Conservation (phyloP, 2,329 filamentous ascomycete species). For the Coniosporium tulheliwenetii region DNA sequence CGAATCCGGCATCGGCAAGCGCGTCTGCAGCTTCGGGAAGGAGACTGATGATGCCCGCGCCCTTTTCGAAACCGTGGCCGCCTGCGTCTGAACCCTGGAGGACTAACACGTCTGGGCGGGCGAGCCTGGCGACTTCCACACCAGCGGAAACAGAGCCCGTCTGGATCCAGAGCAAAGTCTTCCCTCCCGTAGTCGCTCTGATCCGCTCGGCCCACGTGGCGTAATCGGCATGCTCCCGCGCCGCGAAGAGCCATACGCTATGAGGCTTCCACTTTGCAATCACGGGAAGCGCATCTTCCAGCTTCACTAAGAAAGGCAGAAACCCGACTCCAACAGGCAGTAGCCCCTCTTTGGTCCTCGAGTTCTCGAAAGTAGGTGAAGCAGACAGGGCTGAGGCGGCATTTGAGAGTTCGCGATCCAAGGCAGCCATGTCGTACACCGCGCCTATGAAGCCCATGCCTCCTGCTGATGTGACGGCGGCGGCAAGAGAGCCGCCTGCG, state of each 20-base stretch:
- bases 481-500: too few species aligned
- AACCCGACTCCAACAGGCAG: too few species aligned
- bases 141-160: conserved; percentile 44
- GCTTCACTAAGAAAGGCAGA: too few species aligned
- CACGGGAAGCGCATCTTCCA: too few species aligned
- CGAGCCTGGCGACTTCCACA: conserved; percentile 29
- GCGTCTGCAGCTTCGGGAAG: conserved; percentile 41
- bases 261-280: too few species aligned
- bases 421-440: too few species aligned
- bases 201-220: conserved; percentile 15
- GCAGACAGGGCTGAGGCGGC: too few species aligned
- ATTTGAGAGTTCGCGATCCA: too few species aligned
- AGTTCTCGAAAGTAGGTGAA: too few species aligned
- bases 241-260: conserved; percentile 47
- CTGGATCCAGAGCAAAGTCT: conserved; percentile 41
- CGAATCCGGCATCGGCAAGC: conserved; percentile 17
- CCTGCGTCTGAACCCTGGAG: conserved; percentile 49
- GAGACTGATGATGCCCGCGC: conserved; percentile 38
- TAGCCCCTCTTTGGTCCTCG: too few species aligned
- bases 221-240: conserved; percentile 23
- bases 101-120: conserved; percentile 40
- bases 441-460: too few species aligned
- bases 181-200: conserved; percentile 15
- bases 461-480: too few species aligned
- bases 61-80: conserved; percentile 42